Percentiles rank a stretch among this genome's conserved stretches.
Conservation (phyloP, 345 rosid species). For the Hirschfeldia incana region DNA sequence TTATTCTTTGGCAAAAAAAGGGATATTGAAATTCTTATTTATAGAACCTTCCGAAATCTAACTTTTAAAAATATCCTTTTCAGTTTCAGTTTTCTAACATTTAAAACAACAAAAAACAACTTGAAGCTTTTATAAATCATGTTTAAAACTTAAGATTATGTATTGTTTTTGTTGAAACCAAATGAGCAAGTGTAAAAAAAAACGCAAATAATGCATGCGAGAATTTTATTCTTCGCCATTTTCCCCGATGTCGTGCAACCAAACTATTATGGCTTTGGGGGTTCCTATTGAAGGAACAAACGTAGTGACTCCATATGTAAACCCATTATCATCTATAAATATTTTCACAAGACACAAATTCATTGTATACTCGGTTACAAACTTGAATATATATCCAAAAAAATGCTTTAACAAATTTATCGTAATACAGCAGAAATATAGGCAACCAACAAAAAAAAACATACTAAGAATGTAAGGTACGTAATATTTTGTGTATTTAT, state of each 20-base stretch:
- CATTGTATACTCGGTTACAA: not conserved
- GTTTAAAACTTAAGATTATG: not conserved
- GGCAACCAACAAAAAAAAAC: not conserved
- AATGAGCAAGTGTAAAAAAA: not conserved
- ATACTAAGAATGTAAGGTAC: not conserved
- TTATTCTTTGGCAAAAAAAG: not conserved
- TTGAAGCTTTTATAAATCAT: not conserved
- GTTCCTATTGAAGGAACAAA: not conserved
- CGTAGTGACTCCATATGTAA: not conserved
- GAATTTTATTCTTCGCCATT: not conserved
- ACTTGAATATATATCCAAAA: not conserved
- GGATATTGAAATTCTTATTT: not conserved
- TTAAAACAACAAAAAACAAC: not conserved
- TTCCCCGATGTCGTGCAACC: slow-evolving; percentile 6
- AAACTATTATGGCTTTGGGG: slow-evolving; percentile 10
- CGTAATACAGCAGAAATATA: not conserved
- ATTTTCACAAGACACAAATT: not conserved
- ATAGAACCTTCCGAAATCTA: not conserved
- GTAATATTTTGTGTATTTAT: not conserved
- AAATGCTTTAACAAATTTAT: not conserved
- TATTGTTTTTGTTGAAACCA: not conserved
- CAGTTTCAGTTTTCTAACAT: not conserved
- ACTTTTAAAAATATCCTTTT: not conserved
- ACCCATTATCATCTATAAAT: not conserved
- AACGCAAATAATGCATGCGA: not conserved